A percentile compares a stretch with the other conserved stretches of the same genome.
phyloP scores from a whole-genome alignment of 2,329 filamentous ascomycete genomes.

The Cladosporium sphaerospermum region DNA sequence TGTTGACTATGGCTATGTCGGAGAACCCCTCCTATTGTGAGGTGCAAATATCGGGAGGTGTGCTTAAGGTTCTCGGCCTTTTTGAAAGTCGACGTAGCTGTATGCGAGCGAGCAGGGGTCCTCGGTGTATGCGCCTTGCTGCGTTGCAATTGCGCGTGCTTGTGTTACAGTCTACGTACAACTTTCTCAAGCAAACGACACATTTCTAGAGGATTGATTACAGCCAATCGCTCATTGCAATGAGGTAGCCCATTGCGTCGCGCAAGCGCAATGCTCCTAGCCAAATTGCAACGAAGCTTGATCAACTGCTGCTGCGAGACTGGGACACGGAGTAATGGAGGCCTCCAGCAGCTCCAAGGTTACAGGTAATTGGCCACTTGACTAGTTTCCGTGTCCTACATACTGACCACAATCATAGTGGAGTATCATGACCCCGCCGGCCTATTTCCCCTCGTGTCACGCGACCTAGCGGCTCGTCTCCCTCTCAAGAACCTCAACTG shows the following conservation, averaged over 20 bases:
- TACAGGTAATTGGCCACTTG: slow-evolving; percentile 33
- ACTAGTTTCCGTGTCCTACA: background rate
- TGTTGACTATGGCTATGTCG: no score
- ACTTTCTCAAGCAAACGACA: no score
- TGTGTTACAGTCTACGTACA: background rate
- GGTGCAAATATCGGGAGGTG: no score
- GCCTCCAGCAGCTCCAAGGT: slow-evolving; percentile 43
- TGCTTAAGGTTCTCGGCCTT: no score
- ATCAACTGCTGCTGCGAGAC: slow-evolving; percentile 13
- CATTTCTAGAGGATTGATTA: no score
- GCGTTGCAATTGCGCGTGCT: background rate
- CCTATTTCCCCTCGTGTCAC: slow-evolving; percentile 74
- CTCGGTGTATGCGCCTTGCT: no score
- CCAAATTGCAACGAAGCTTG: slow-evolving; percentile 4
- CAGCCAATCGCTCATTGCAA: background rate
- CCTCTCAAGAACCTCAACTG: slow-evolving; percentile 90
- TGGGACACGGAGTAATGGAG: slow-evolving; percentile 26
- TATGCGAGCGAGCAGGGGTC: no score
- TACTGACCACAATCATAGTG: slow-evolving; percentile 49
- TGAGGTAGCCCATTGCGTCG: background rate
- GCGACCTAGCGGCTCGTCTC: slow-evolving; percentile 69
- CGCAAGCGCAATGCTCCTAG: slow-evolving; percentile 24
- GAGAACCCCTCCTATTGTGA: no score
- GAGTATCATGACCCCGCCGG: slow-evolving; percentile 94
- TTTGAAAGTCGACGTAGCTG: no score